phyloP scores from a whole-genome alignment of 2,329 filamentous ascomycete genomes.

The Mycocentrospora acerina region DNA sequence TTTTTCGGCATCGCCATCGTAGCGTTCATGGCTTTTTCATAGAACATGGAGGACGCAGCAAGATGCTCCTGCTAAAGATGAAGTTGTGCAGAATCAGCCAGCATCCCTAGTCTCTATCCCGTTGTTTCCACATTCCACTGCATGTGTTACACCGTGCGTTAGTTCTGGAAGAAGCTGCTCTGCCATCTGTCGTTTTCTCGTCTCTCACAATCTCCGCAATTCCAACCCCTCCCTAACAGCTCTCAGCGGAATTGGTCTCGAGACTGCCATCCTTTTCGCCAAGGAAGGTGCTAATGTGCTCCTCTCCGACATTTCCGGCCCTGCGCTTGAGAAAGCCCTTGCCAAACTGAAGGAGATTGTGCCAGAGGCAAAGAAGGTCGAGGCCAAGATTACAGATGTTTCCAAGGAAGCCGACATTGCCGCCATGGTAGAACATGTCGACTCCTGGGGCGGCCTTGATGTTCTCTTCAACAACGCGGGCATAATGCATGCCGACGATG shows the following conservation, averaged over 20 bases:
- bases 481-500: conserved; percentile 82
- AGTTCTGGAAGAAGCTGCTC: no score
- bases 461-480: conserved; percentile 97
- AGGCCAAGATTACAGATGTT: conserved; percentile 72
- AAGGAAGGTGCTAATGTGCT: conserved; percentile 84
- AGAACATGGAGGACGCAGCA: no score
- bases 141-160: no score
- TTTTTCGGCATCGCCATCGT: no score
- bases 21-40: no score
- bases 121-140: no score
- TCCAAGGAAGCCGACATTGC: conserved; percentile 81
- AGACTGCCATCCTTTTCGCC: conserved; percentile 86
- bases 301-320: conserved; percentile 80
- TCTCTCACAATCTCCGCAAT: background rate
- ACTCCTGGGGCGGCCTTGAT: conserved; percentile 84
- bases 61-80: no score
- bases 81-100: no score
- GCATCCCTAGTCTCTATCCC: no score
- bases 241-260: conserved; percentile 82
- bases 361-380: conserved; percentile 59
- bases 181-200: no score
- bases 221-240: conserved; percentile 15
- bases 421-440: conserved; percentile 71
- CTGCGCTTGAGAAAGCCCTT: conserved; percentile 74
- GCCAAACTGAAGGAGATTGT: conserved; percentile 74